These are phyloP conservation scores for Microsporum audouinii DNA, from an alignment of 2,329 filamentous ascomycete species.

Conservation along the genomic window DNA sequence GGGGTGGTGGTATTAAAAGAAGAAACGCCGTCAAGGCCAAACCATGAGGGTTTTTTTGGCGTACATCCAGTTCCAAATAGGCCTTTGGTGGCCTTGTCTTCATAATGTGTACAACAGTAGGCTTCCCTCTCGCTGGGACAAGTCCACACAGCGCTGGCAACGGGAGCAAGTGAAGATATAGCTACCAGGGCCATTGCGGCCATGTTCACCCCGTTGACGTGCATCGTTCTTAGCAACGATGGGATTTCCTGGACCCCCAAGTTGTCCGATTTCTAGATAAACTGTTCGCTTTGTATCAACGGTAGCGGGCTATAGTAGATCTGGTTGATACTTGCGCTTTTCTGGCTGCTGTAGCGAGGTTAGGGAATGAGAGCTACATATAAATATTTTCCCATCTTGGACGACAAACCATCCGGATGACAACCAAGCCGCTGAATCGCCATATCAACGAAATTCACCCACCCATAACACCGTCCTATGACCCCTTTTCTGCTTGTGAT, in stretches of 20 bases:
- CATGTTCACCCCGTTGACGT: not conserved
- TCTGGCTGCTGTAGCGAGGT: not conserved
- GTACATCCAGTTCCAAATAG: conserved; percentile 10
- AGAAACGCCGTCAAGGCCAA: not conserved
- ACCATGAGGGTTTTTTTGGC: not conserved
- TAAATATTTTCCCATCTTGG: not conserved
- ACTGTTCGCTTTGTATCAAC: not conserved
- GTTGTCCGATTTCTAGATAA: not conserved
- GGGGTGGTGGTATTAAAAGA: not conserved
- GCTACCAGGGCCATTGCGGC: not conserved
- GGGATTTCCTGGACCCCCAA: not conserved
- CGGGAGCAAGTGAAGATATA: not conserved
- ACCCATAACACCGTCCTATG: not conserved
- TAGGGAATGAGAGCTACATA: not conserved
- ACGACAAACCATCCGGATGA: not conserved
- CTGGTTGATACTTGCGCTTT: not conserved
- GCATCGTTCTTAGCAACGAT: not conserved
- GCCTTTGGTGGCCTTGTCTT: not conserved
- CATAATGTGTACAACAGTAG: conserved; percentile 9
- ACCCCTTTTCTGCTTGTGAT: not conserved
- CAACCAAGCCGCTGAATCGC: not conserved
- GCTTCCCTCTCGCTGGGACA: conserved; percentile 14
- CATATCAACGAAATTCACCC: not conserved
- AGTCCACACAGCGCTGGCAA: conserved; percentile 11
- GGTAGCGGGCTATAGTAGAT: not conserved